These are phyloP conservation scores for Thelonectria discophora DNA, from an alignment of 2,329 filamentous ascomycete genomes.

Conservation along the genomic window DNA sequence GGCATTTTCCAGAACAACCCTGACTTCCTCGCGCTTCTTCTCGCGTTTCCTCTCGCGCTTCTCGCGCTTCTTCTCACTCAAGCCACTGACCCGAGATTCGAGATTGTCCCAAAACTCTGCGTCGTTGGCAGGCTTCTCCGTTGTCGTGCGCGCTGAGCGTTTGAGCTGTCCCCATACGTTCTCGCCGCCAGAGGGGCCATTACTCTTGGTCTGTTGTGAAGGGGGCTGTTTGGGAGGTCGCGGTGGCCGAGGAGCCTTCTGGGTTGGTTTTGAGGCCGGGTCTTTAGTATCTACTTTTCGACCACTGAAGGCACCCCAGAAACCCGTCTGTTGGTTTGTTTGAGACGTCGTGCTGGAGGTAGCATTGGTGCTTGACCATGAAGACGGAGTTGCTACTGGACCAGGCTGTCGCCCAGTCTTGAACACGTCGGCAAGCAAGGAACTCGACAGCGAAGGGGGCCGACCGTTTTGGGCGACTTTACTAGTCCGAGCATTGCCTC, in stretches of 20 bases:
- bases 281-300: constrained; percentile 35
- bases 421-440: constrained; percentile 47
- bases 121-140: not conserved
- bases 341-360: not conserved
- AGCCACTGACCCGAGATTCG: constrained; percentile 35
- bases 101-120: constrained; percentile 39
- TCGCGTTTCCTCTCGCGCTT: constrained; percentile 12
- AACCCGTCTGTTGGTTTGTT: not conserved
- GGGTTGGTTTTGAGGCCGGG: constrained; percentile 7
- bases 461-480: constrained; percentile 19
- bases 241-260: not conserved
- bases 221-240: not conserved
- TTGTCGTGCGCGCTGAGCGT: constrained; percentile 23
- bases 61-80: constrained; percentile 23
- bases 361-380: constrained; percentile 35
- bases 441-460: constrained; percentile 36
- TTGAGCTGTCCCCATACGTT: constrained; percentile 40
- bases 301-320: constrained; percentile 40
- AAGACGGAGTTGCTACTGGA: constrained; percentile 39
- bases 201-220: not conserved
- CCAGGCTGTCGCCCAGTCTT: constrained; percentile 41
- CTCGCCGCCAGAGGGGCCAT: constrained; percentile 7
- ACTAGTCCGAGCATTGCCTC: constrained; percentile 13
- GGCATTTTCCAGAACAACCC: not conserved
- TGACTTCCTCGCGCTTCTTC: constrained; percentile 4